Evolutionary conservation across 495 filamentous ascomycete genomes (phyloP).

Genomic region (Podospora pseudopauciseta): DNA sequence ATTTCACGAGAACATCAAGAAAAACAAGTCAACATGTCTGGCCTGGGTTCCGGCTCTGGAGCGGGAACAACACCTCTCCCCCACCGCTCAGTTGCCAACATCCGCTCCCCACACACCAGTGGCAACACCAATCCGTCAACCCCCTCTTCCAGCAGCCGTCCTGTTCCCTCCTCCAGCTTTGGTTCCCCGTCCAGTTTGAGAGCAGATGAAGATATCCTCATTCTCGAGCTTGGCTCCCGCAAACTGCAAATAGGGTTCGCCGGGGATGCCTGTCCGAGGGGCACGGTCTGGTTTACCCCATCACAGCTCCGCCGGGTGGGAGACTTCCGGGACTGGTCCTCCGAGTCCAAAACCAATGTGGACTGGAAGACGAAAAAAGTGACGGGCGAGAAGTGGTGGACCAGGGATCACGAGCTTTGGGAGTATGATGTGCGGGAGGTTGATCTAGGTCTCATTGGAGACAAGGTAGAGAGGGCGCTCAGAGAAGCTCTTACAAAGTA

Average conservation of each 20-base stretch:
- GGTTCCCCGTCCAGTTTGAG: conserved; percentile 72
- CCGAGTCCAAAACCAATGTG: conserved; percentile 42
- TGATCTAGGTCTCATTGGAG: conserved; percentile 75
- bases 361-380: conserved; percentile 37
- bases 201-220: conserved; percentile 75
- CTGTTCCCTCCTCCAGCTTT: conserved; percentile 58
- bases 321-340: conserved; percentile 71
- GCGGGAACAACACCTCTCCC: conserved; percentile 33
- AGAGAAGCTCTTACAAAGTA: conserved; percentile 81
- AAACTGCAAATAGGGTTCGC: conserved; percentile 81
- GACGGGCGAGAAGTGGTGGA: conserved; percentile 56
- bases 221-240: conserved; percentile 79
- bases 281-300: conserved; percentile 65
- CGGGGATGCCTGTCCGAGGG: conserved; percentile 71
- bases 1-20: not conserved
- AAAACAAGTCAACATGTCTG: not conserved
- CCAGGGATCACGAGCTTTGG: conserved; percentile 76
- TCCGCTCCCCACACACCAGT: conserved; percentile 37
- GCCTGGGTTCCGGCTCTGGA: conserved; percentile 9
- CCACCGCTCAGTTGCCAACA: conserved; percentile 51
- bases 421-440: conserved; percentile 64
- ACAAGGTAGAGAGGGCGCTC: conserved; percentile 81
- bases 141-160: conserved; percentile 44
- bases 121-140: conserved; percentile 51
- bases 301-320: conserved; percentile 71